phyloP scores from a whole-genome alignment of 306 rosid genomes.

The Vicia sativa region DNA sequence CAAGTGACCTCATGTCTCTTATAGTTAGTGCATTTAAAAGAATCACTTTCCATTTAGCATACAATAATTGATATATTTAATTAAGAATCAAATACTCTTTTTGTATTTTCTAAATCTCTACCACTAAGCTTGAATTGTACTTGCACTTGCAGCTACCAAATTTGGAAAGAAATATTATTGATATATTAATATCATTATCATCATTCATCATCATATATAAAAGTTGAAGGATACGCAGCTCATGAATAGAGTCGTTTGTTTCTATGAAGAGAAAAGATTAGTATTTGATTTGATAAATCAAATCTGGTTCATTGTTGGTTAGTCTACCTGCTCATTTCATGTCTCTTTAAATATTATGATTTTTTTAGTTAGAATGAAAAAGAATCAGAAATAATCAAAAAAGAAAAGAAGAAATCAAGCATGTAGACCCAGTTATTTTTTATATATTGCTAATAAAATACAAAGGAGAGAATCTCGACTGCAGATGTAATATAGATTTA shows the following conservation, averaged over 20 bases:
- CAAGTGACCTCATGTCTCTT: constrained; percentile 21
- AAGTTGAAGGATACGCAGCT: constrained; percentile 26
- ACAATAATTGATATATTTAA: constrained; percentile 6
- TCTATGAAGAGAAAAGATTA: constrained; percentile 19
- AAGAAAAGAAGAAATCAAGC: constrained; percentile 20
- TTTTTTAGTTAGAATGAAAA: constrained; percentile 14
- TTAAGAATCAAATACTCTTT: constrained; percentile 13
- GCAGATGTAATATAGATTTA: constrained; percentile 40
- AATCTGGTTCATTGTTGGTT: constrained; percentile 17
- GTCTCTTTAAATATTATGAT: not conserved
- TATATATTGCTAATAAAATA: constrained; percentile 21
- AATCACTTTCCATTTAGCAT: constrained; percentile 7
- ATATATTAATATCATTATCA: not conserved
- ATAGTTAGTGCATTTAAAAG: constrained; percentile 5
- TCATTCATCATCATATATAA: not conserved
- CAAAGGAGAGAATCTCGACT: constrained; percentile 14
- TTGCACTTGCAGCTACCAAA: constrained; percentile 17
- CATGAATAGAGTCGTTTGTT: constrained; percentile 7
- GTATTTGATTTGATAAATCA: constrained; percentile 18
- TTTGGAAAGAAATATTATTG: constrained; percentile 11
- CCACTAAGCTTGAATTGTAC: constrained; percentile 4
- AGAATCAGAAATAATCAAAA: constrained; percentile 1
- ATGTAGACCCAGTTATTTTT: constrained; percentile 6
- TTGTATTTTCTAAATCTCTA: constrained; percentile 6
- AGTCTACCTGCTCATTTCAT: constrained; percentile 20